These are phyloP conservation scores for Phytophthora nicotianae DNA, from an alignment of 352 stramenopile species.

Conservation along the genomic window DNA sequence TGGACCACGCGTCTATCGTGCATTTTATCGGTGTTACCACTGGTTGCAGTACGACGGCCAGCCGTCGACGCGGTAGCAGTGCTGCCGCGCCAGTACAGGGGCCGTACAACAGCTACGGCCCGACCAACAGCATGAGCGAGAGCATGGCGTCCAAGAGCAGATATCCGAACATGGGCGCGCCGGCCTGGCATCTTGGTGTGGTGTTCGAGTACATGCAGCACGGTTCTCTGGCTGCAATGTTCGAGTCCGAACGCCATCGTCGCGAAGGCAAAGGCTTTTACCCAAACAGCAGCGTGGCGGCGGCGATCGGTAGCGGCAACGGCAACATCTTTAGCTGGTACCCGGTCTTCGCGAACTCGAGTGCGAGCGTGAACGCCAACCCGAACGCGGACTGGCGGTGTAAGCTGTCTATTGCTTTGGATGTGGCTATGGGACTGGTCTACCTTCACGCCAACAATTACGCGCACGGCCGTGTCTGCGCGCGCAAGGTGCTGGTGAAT, in stretches of 20 bases:
- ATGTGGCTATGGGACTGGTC: constrained; percentile 80
- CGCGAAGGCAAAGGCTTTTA: constrained; percentile 64
- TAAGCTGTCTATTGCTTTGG: constrained; percentile 79
- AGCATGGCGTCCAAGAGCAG: constrained; percentile 28
- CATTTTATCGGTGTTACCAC: constrained; percentile 84
- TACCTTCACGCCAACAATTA: constrained; percentile 74
- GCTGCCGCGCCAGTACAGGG: constrained; percentile 6
- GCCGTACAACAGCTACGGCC: constrained; percentile 22
- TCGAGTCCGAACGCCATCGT: constrained; percentile 56
- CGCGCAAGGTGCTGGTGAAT: constrained; percentile 76
- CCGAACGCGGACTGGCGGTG: constrained; percentile 61
- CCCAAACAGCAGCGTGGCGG: constrained; percentile 37
- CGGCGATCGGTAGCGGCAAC: constrained; percentile 40
- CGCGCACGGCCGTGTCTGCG: constrained; percentile 62
- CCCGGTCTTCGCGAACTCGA: constrained; percentile 40
- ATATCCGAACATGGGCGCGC: constrained; percentile 37
- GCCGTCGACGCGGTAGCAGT: constrained; percentile 35
- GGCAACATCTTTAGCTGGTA: constrained; percentile 67
- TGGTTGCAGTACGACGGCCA: constrained; percentile 44
- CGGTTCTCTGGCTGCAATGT: constrained; percentile 65
- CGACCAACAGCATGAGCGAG: constrained; percentile 30
- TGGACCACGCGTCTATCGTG: constrained; percentile 74
- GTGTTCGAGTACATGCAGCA: constrained; percentile 82
- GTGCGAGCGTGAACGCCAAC: constrained; percentile 45
- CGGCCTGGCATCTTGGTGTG: constrained; percentile 65